A percentile compares a stretch with the other conserved stretches of the same genome.
Evolutionary conservation across 2,329 filamentous ascomycete species (phyloP).

Genomic region (Aspergillus arachidicola): DNA sequence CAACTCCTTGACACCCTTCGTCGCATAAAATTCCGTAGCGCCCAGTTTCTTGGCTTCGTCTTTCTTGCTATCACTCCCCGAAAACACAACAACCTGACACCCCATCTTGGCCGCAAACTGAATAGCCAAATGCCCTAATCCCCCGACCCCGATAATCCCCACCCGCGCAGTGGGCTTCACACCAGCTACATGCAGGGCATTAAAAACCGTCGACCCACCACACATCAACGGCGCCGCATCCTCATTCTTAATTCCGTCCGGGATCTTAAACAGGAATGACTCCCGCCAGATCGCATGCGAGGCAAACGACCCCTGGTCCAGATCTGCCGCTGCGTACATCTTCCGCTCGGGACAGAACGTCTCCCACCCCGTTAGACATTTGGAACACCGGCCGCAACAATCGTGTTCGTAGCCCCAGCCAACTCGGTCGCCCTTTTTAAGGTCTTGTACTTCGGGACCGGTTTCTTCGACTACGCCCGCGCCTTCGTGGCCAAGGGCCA

Average conservation of each 20-base stretch:
- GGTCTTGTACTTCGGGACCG: slow-evolving; percentile 34
- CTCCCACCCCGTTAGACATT: slow-evolving; percentile 38
- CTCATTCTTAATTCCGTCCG: slow-evolving; percentile 30
- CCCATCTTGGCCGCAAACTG: slow-evolving; percentile 69
- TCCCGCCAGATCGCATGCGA: slow-evolving; percentile 44
- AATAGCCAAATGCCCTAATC: slow-evolving; percentile 72
- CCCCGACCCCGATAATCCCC: slow-evolving; percentile 69
- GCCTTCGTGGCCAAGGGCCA: slow-evolving; percentile 45
- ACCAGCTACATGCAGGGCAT: slow-evolving; percentile 27
- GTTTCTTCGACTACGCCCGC: slow-evolving; percentile 35
- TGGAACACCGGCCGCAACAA: slow-evolving; percentile 40
- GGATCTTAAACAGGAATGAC: slow-evolving; percentile 41
- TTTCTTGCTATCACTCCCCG: slow-evolving; percentile 24
- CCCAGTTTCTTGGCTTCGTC: slow-evolving; percentile 49
- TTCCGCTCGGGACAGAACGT: slow-evolving; percentile 36
- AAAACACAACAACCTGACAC: slow-evolving; percentile 51
- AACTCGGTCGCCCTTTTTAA: slow-evolving; percentile 45
- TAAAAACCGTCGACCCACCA: slow-evolving; percentile 42
- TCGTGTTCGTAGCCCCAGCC: slow-evolving; percentile 47
- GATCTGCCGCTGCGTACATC: slow-evolving; percentile 37
- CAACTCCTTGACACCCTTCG: slow-evolving; percentile 52
- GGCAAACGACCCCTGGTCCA: slow-evolving; percentile 43
- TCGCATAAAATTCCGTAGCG: slow-evolving; percentile 68
- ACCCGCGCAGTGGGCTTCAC: slow-evolving; percentile 45
- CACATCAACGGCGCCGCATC: slow-evolving; percentile 41